These are phyloP conservation scores for Neonectria magnoliae DNA, from an alignment of 2,329 filamentous ascomycete genomes.

Conservation along the genomic window DNA sequence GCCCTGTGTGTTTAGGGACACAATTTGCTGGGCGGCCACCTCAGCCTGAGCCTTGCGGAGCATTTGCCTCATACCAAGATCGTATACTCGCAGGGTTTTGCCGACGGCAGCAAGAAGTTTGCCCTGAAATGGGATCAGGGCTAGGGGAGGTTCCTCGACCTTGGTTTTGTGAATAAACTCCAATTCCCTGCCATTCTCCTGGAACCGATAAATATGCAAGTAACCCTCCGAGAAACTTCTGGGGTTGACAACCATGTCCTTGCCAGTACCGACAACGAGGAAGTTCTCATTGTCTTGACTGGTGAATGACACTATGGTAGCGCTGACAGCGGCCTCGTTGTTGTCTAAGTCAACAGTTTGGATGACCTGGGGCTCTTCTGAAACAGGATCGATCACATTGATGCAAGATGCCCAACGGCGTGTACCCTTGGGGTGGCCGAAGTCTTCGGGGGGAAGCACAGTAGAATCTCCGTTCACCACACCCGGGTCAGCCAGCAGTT, in stretches of 20 bases:
- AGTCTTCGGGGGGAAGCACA: conserved; percentile 79
- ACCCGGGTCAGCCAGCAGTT: conserved; percentile 76
- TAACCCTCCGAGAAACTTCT: conserved; percentile 81
- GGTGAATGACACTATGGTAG: conserved; percentile 84
- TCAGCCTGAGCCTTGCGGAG: conserved; percentile 90
- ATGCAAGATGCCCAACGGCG: conserved; percentile 97
- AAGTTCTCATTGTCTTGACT: conserved; percentile 91
- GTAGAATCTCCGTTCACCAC: conserved; percentile 77
- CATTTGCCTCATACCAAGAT: conserved; percentile 91
- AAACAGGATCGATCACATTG: conserved; percentile 85
- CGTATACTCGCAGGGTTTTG: conserved; percentile 84
- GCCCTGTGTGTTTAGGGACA: conserved; percentile 88
- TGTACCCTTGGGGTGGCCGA: conserved; percentile 85
- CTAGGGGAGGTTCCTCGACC: conserved; percentile 86
- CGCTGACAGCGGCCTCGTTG: conserved; percentile 91
- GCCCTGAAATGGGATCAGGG: conserved; percentile 93
- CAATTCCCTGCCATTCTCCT: conserved; percentile 85
- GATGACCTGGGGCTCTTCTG: conserved; percentile 73
- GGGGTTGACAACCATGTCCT: conserved; percentile 85
- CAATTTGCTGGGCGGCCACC: conserved; percentile 83
- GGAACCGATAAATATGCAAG: conserved; percentile 91
- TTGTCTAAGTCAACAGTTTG: conserved; percentile 84
- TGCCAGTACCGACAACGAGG: conserved; percentile 92
- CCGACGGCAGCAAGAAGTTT: conserved; percentile 88
- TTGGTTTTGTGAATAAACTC: conserved; percentile 98